Evolutionary conservation across 495 filamentous ascomycete species (phyloP).

Genomic region (Trichoderma virens): DNA sequence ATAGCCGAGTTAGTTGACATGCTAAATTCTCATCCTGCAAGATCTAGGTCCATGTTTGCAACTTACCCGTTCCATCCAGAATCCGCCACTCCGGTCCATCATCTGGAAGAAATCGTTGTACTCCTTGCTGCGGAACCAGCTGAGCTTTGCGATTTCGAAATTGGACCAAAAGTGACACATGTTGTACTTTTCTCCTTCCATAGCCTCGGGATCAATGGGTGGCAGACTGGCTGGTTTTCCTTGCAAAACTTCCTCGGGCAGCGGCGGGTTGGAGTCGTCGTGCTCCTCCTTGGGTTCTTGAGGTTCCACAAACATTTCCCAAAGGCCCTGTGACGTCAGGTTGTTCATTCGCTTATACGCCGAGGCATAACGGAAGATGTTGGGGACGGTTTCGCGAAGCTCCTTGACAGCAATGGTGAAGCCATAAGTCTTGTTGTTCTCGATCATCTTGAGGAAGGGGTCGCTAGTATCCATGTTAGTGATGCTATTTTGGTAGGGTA

Average conservation of each 20-base stretch:
- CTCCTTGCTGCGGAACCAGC: constrained; percentile 92
- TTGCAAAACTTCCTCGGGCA: constrained; percentile 78
- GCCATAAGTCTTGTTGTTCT: constrained; percentile 93
- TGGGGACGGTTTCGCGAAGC: constrained; percentile 93
- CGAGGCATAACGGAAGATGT: constrained; percentile 99
- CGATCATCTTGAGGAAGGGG: constrained; percentile 89
- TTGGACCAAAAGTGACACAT: constrained; percentile 99
- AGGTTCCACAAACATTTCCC: constrained; percentile 96
- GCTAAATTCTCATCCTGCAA: too few relatives aligned
- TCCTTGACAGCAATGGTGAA: constrained; percentile 99
- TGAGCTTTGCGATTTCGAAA: constrained; percentile 92
- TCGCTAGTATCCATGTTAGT: constrained; percentile 49
- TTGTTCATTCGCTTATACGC: constrained; percentile 94
- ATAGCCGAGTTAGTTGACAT: not conserved
- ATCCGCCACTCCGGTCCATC: constrained; percentile 97
- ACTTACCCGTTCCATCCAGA: constrained; percentile 93
- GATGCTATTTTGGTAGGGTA: constrained; percentile 14
- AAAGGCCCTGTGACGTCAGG: constrained; percentile 82
- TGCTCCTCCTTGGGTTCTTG: constrained; percentile 40
- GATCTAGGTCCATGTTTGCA: not conserved
- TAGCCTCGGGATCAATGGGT: constrained; percentile 83
- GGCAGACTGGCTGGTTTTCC: constrained; percentile 62
- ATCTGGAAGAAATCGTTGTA: constrained; percentile 99
- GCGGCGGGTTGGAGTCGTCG: constrained; percentile 56
- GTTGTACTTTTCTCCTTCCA: constrained; percentile 98